Evolutionary conservation across 208 protist species (phyloP).

Genomic region (Trypanosoma boissoni): DNA sequence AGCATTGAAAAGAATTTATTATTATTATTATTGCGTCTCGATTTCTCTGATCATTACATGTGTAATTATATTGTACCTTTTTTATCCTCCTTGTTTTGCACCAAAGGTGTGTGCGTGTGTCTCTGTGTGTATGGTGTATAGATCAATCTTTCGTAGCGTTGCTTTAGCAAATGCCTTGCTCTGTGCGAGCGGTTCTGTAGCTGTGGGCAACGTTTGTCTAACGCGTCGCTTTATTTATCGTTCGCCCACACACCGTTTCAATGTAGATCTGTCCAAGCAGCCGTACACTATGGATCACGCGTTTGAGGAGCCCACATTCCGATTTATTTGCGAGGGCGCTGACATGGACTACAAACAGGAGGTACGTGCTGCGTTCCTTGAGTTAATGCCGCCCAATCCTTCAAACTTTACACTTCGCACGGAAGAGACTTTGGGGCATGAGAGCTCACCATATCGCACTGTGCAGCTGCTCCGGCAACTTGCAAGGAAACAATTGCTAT

Average conservation of each 20-base stretch:
- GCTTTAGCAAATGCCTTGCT: not conserved
- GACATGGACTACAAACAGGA: conserved; percentile 85
- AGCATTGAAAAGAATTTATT: conserved; percentile 6
- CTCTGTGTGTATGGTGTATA: too few relatives aligned
- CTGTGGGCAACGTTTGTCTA: not conserved
- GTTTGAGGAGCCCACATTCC: conserved; percentile 85
- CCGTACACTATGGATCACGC: conserved; percentile 76
- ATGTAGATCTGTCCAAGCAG: conserved; percentile 44
- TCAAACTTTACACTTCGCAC: conserved; percentile 48
- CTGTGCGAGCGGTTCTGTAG: too few relatives aligned
- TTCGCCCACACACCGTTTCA: conserved; percentile 21
- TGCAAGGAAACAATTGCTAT: conserved; percentile 52
- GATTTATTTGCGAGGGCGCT: conserved; percentile 77
- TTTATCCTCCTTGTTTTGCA: too few relatives aligned
- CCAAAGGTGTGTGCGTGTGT: too few relatives aligned
- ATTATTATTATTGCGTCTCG: not conserved
- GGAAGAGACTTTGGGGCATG: conserved; percentile 6
- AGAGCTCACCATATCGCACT: conserved; percentile 26
- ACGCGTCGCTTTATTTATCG: conserved; percentile 21
- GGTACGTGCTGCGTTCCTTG: conserved; percentile 54
- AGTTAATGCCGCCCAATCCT: conserved; percentile 39
- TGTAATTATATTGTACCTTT: too few relatives aligned
- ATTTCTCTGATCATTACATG: too few relatives aligned
- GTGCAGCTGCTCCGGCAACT: conserved; percentile 62
- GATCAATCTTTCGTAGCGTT: conserved; percentile 7